A percentile compares a stretch with the other conserved stretches of the same genome.
phyloP scores from a whole-genome alignment of 805 yeast species.

The Hanseniaspora valbyensis region DNA sequence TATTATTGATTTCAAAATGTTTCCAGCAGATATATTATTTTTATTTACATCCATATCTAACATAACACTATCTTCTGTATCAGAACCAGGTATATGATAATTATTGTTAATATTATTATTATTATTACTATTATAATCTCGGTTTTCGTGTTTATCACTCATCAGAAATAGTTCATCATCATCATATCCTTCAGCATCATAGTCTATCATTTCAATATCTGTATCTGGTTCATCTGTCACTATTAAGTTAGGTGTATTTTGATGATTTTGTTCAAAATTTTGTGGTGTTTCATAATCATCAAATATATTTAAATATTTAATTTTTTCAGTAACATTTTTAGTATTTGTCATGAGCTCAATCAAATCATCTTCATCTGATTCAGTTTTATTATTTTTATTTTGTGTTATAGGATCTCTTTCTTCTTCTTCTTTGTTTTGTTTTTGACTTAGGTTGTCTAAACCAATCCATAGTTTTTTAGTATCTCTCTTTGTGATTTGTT shows the following conservation, averaged over 20 bases:
- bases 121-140: not conserved
- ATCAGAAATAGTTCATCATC: not conserved
- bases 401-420: not conserved
- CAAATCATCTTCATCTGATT: not conserved
- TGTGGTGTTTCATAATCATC: not conserved
- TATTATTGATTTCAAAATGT: constrained; percentile 2
- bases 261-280: not conserved
- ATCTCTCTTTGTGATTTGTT: not conserved
- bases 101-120: not conserved
- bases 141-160: not conserved
- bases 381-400: not conserved
- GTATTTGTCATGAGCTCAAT: not conserved
- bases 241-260: not conserved
- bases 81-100: not conserved
- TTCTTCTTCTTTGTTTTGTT: not conserved
- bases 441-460: not conserved
- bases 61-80: not conserved
- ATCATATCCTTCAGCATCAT: not conserved
- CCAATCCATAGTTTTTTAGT: constrained; percentile 1
- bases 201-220: constrained; percentile 6
- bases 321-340: constrained; percentile 8
- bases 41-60: not conserved
- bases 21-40: not conserved
- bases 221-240: not conserved
- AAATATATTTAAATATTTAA: not conserved